A percentile compares a stretch with the other conserved stretches of the same genome.
Conservation (phyloP, 2,329 filamentous ascomycete genomes). For the Fusarium incarnatum region DNA sequence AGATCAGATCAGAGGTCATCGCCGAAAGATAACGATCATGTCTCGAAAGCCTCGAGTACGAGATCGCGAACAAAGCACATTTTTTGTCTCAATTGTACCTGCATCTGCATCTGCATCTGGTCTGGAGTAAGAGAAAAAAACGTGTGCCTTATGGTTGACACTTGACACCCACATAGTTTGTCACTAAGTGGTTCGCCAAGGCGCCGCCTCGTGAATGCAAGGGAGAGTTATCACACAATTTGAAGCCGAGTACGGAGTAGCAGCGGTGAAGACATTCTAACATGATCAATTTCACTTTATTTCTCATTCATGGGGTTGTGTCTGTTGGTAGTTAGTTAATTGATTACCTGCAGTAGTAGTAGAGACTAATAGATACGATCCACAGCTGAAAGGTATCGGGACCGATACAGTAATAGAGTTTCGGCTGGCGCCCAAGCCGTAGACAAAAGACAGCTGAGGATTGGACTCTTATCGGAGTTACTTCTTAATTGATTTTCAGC, state of each 20-base stretch:
- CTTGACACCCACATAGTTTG: slow-evolving; percentile 21
- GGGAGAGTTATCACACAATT: slow-evolving; percentile 31
- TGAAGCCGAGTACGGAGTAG: slow-evolving; percentile 7
- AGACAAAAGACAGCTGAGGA: not conserved
- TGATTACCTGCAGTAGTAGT: slow-evolving; percentile 5
- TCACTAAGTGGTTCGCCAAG: slow-evolving; percentile 16
- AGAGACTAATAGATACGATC: not conserved
- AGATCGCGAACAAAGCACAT: slow-evolving; percentile 23
- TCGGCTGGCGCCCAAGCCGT: slow-evolving; percentile 25
- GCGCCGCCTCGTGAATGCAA: slow-evolving; percentile 36
- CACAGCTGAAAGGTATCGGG: slow-evolving; percentile 1
- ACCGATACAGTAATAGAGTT: slow-evolving; percentile 19
- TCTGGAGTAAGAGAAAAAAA: not conserved
- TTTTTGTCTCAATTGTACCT: slow-evolving; percentile 10
- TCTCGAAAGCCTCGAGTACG: not conserved
- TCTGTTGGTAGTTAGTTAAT: slow-evolving; percentile 13
- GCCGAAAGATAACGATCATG: slow-evolving; percentile 18
- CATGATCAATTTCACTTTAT: not conserved
- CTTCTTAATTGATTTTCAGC: not conserved
- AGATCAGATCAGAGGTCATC: slow-evolving; percentile 5
- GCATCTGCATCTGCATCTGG: slow-evolving; percentile 22
- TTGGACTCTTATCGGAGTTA: slow-evolving; percentile 2
- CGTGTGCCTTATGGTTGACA: slow-evolving; percentile 24
- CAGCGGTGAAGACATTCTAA: slow-evolving; percentile 34
- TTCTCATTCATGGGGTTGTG: not conserved